Percentiles rank a stretch among this genome's conserved stretches.
Conservation (phyloP, 495 filamentous ascomycete genomes). For the Hypoxylon rickii region DNA sequence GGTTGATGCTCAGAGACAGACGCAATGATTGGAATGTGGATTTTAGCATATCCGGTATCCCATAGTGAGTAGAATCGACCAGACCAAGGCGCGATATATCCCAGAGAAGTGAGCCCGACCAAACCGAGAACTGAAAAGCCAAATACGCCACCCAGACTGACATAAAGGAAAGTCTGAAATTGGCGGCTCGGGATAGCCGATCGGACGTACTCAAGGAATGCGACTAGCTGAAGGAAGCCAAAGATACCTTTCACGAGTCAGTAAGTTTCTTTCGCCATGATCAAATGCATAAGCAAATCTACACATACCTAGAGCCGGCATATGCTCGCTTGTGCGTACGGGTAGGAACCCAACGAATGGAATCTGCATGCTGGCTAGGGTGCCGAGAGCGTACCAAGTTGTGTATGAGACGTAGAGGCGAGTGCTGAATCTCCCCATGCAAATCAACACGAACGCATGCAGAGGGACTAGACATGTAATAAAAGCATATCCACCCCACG, state of each 20-base stretch:
- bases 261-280: neutral
- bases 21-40: constrained; percentile 99
- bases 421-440: constrained; percentile 95
- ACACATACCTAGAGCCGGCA: constrained; percentile 78
- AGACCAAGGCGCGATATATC: constrained; percentile 95
- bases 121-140: constrained; percentile 67
- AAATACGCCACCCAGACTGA: constrained; percentile 71
- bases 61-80: constrained; percentile 99
- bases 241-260: constrained; percentile 62
- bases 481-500: constrained; percentile 99
- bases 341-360: constrained; percentile 98
- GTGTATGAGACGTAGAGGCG: constrained; percentile 95
- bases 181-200: constrained; percentile 86
- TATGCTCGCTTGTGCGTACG: constrained; percentile 96
- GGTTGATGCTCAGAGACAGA: constrained; percentile 99
- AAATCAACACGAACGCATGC: constrained; percentile 92
- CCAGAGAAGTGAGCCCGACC: constrained; percentile 80
- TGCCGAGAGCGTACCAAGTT: constrained; percentile 97
- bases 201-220: constrained; percentile 88
- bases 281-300: no score
- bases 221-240: constrained; percentile 91
- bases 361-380: constrained; percentile 98
- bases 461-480: constrained; percentile 98
- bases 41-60: constrained; percentile 99
- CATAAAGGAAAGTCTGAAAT: constrained; percentile 85